These are phyloP conservation scores for Curvularia sp. DNA, from an alignment of 2,329 filamentous ascomycete genomes.

Conservation along the genomic window DNA sequence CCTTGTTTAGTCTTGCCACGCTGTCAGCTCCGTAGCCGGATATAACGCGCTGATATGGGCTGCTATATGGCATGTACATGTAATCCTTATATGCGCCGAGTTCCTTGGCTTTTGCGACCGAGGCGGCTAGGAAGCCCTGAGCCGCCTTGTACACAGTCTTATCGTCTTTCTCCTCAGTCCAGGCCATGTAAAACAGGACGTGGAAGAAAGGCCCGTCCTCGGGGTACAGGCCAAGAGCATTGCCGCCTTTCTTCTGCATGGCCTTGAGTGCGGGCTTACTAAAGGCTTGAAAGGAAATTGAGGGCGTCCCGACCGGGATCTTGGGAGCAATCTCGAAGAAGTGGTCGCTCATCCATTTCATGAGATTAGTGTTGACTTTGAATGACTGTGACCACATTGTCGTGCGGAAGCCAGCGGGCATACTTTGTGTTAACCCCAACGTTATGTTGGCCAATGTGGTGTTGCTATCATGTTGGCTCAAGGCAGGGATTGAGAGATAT, in stretches of 20 bases:
- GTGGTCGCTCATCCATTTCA: slow-evolving; percentile 25
- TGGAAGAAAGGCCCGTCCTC: slow-evolving; percentile 25
- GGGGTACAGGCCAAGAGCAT: slow-evolving; percentile 33
- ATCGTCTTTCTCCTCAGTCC: slow-evolving; percentile 32
- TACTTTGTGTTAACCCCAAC: slow-evolving; percentile 16
- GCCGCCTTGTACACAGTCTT: slow-evolving; percentile 23
- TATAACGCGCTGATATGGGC: slow-evolving; percentile 52
- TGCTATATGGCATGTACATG: slow-evolving; percentile 58
- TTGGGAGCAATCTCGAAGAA: slow-evolving; percentile 22
- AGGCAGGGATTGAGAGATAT: slow-evolving; percentile 27
- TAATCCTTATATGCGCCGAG: slow-evolving; percentile 18
- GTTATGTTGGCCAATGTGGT: slow-evolving; percentile 26
- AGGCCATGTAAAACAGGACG: slow-evolving; percentile 29
- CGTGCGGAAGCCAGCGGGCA: slow-evolving; percentile 28
- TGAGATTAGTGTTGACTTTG: slow-evolving; percentile 31
- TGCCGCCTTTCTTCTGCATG: slow-evolving; percentile 37
- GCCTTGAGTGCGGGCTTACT: slow-evolving; percentile 23
- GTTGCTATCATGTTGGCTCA: slow-evolving; percentile 25
- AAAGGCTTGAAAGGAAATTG: slow-evolving; percentile 31
- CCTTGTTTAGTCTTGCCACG: slow-evolving; percentile 22
- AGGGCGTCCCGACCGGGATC: not conserved
- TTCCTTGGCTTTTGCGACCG: slow-evolving; percentile 10
- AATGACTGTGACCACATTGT: slow-evolving; percentile 39
- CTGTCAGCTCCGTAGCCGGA: slow-evolving; percentile 52
- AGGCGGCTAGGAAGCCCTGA: slow-evolving; percentile 18